Evolutionary conservation across 2,329 filamentous ascomycete genomes (phyloP).

Genomic region (Peltaster fructicola): DNA sequence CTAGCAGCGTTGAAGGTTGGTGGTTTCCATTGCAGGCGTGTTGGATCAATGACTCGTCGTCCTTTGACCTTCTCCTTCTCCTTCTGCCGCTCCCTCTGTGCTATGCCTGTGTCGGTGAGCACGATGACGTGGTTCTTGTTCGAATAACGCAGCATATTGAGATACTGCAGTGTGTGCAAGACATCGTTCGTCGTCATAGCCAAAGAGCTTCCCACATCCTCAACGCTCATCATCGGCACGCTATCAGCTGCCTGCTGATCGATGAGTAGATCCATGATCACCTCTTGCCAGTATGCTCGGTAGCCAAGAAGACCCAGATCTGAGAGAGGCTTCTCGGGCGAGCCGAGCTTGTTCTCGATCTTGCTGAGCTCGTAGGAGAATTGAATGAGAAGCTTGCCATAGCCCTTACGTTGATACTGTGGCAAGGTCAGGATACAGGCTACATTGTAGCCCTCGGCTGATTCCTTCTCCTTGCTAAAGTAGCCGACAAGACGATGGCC

Average conservation of each 20-base stretch:
- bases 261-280: conserved; percentile 73
- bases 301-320: conserved; percentile 89
- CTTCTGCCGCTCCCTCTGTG: conserved; percentile 48
- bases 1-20: conserved; percentile 82
- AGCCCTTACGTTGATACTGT: conserved; percentile 90
- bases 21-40: conserved; percentile 81
- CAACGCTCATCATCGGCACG: conserved; percentile 62
- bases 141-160: conserved; percentile 90
- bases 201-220: conserved; percentile 58
- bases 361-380: conserved; percentile 96
- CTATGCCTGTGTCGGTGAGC: conserved; percentile 64
- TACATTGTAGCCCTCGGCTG: conserved; percentile 90
- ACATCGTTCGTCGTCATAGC: conserved; percentile 98
- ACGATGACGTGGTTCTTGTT: conserved; percentile 96
- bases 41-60: conserved; percentile 58
- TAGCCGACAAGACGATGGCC: conserved; percentile 97
- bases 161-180: conserved; percentile 78
- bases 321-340: conserved; percentile 88
- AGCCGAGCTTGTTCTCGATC: conserved; percentile 86
- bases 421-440: conserved; percentile 94
- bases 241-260: conserved; percentile 38
- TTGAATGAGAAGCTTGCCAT: conserved; percentile 81
- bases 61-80: conserved; percentile 61
- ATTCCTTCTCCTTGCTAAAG: conserved; percentile 97
- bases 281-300: conserved; percentile 94